Percentiles rank a stretch among this genome's conserved stretches.
Evolutionary conservation across 306 rosid species (phyloP).

Genomic region (Crataegus laevigata): DNA sequence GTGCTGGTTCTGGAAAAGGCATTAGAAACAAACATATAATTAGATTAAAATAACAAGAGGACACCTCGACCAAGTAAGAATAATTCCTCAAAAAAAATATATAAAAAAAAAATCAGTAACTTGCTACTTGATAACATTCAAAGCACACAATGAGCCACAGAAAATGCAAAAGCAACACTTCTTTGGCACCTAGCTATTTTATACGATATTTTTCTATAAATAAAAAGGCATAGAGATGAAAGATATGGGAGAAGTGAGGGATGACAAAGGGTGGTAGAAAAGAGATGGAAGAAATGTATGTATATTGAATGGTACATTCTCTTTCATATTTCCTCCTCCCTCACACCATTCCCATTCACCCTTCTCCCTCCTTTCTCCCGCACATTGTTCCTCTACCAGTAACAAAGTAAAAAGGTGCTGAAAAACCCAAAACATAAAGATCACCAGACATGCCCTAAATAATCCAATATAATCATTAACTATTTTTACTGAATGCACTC

Average conservation of each 20-base stretch:
- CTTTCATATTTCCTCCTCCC: not conserved
- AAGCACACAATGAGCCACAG: not conserved
- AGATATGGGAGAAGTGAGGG: not conserved
- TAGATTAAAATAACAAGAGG: conserved; percentile 18
- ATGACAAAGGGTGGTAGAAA: not conserved
- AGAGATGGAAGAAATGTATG: not conserved
- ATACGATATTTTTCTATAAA: not conserved
- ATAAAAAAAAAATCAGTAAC: not conserved
- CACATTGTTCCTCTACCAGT: not conserved
- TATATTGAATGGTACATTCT: not conserved
- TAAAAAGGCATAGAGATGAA: not conserved
- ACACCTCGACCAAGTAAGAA: conserved; percentile 2
- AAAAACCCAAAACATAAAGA: not conserved
- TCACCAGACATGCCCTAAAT: not conserved
- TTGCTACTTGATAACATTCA: not conserved
- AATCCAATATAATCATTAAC: not conserved
- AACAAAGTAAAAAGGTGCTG: not conserved
- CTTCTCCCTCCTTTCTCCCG: not conserved
- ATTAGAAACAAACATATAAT: conserved; percentile 18
- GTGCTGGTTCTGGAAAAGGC: conserved; percentile 74
- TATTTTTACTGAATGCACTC: not conserved
- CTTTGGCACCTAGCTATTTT: not conserved
- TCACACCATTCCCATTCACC: not conserved
- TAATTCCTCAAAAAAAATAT: not conserved
- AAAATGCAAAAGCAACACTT: not conserved